Evolutionary conservation across 306 rosid genomes (phyloP).

Genomic region (Castanopsis chinensis): DNA sequence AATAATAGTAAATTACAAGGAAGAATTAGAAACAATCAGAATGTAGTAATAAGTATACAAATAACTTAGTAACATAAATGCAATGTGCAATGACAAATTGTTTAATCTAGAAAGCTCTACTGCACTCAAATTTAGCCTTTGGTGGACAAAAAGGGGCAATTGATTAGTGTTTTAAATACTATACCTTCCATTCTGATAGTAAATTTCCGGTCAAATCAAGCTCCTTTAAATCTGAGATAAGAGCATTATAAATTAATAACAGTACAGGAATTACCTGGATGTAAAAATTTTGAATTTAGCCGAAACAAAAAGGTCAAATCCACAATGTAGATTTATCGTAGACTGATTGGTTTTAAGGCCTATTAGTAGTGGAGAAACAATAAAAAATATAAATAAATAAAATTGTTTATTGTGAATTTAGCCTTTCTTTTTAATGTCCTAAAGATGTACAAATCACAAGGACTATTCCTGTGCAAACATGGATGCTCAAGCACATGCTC

Average conservation of each 20-base stretch:
- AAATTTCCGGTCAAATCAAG: slow-evolving; percentile 92
- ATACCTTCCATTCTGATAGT: slow-evolving; percentile 88
- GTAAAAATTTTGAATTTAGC: background rate
- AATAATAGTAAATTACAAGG: background rate
- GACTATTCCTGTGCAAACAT: too few species aligned
- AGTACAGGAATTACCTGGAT: background rate
- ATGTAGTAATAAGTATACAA: background rate
- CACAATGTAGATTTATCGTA: background rate
- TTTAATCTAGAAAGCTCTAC: background rate
- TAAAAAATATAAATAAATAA: background rate
- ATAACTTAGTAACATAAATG: background rate
- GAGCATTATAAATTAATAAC: slow-evolving; percentile 4
- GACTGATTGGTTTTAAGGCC: background rate
- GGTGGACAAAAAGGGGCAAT: slow-evolving; percentile 9
- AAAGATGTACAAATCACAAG: too few species aligned
- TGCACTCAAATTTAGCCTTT: slow-evolving; percentile 8
- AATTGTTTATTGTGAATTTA: background rate
- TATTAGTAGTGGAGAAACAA: background rate
- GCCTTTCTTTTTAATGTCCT: too few species aligned
- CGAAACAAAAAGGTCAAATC: background rate
- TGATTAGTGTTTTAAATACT: slow-evolving; percentile 17
- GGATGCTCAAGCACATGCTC: too few species aligned
- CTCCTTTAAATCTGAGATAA: slow-evolving; percentile 63
- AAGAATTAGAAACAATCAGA: background rate
- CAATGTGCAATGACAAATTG: background rate